These are phyloP conservation scores for Grosmannia penicillata DNA, from an alignment of 2,329 filamentous ascomycete species.

Conservation along the genomic window DNA sequence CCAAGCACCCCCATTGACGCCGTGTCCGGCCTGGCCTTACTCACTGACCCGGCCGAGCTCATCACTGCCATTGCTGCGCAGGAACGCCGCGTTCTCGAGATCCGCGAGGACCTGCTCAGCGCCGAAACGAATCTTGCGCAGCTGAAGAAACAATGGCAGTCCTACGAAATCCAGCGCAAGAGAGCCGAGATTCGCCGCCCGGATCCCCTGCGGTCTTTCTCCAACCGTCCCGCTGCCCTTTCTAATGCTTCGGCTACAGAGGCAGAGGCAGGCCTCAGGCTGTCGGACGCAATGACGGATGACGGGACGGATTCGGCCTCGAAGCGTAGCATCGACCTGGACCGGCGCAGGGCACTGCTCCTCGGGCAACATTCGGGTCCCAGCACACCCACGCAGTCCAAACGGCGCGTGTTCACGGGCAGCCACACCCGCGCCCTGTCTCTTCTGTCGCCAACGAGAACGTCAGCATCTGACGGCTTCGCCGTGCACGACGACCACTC, in stretches of 20 bases:
- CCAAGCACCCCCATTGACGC: conserved; percentile 35
- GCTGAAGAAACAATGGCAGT: conserved; percentile 74
- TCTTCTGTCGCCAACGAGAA: conserved; percentile 56
- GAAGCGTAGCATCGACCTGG: conserved; percentile 45
- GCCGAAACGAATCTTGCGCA: conserved; percentile 64
- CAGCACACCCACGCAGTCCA: conserved; percentile 19
- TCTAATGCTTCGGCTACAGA: no score
- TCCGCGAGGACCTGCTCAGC: conserved; percentile 74
- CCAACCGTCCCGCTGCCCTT: conserved; percentile 7
- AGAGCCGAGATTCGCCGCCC: conserved; percentile 50
- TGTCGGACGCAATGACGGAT: no score
- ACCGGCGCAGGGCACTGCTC: conserved; percentile 56
- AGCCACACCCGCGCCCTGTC: conserved; percentile 55
- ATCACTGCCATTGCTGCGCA: conserved; percentile 85
- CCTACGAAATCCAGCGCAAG: conserved; percentile 64
- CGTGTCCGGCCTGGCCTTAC: conserved; percentile 25
- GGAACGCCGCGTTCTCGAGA: conserved; percentile 77
- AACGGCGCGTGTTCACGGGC: conserved; percentile 54
- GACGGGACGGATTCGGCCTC: conserved; percentile 2
- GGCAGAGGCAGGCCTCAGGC: no score
- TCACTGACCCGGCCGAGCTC: conserved; percentile 49
- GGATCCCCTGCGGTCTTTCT: conserved; percentile 39
- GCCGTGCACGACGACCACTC: conserved; percentile 24
- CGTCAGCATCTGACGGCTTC: conserved; percentile 23
- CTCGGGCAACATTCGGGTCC: conserved; percentile 25